These are phyloP conservation scores for Mitragyna speciosa DNA, from an alignment of 257 asterid species.

Conservation along the genomic window DNA sequence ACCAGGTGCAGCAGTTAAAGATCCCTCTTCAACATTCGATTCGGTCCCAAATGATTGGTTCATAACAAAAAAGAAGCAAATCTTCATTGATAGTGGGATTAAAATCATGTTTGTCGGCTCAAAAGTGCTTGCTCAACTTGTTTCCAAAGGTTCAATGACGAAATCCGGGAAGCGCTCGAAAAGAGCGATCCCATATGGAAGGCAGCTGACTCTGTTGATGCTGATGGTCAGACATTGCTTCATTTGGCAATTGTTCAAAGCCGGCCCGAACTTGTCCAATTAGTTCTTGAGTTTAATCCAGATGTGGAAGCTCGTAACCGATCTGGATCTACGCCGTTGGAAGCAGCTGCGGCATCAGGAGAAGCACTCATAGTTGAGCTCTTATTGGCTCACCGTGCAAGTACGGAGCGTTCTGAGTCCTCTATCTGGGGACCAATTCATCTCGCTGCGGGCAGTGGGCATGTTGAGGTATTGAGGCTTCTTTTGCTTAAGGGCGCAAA, in stretches of 20 bases:
- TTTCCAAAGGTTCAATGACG: slow-evolving; percentile 58
- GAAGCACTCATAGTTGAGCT: slow-evolving; percentile 69
- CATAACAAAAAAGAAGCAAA: slow-evolving; percentile 76
- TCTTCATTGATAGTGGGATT: slow-evolving; percentile 70
- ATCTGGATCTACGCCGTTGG: slow-evolving; percentile 65
- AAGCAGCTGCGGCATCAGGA: slow-evolving; percentile 69
- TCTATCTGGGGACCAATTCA: slow-evolving; percentile 71
- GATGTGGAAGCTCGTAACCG: slow-evolving; percentile 45
- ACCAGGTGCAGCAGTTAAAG: slow-evolving; percentile 60
- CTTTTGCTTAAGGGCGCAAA: slow-evolving; percentile 61
- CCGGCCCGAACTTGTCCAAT: slow-evolving; percentile 74
- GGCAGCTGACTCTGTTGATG: slow-evolving; percentile 52
- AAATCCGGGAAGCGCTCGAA: slow-evolving; percentile 63
- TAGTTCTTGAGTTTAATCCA: slow-evolving; percentile 61
- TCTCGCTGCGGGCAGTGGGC: slow-evolving; percentile 59
- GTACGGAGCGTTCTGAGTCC: slow-evolving; percentile 46
- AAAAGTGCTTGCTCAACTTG: slow-evolving; percentile 38
- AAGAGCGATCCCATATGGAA: slow-evolving; percentile 54
- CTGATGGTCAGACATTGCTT: slow-evolving; percentile 59
- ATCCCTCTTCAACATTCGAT: slow-evolving; percentile 37
- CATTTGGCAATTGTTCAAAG: slow-evolving; percentile 59
- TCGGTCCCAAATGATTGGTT: slow-evolving; percentile 72
- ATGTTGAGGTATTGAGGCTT: slow-evolving; percentile 54
- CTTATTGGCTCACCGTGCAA: slow-evolving; percentile 52
- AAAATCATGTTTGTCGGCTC: slow-evolving; percentile 72